Evolutionary conservation across 345 rosid species (phyloP), one percentile per base, ranked within the genome.

Genomic region (Citrus trifoliata): DNA sequence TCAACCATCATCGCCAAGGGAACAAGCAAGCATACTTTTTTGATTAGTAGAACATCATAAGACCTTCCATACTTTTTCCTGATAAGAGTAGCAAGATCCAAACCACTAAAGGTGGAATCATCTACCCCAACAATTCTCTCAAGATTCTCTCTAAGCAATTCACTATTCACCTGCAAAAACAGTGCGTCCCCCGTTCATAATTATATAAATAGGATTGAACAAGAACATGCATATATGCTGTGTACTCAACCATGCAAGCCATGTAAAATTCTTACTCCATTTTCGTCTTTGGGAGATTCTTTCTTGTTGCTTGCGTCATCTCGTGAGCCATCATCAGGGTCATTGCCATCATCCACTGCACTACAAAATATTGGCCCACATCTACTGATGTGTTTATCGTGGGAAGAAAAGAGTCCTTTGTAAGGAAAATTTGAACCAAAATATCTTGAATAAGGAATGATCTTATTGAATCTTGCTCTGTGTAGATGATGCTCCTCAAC

Each of bases 81-180:
- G 42, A 95, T 92, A 68, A 95, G 95, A 32, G 99, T 93, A 37
- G 99, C 99, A 58, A 95, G 98, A 82, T 95, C 99, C 73, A 89
- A 84, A 67, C 99, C 99, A 37, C 83, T 92, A 71, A 95, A 95
- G 67, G 90, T 78, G 30, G 99, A 95, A 85, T 95, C 99, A 86
- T 95, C 99, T 14, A 70, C 27, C 28, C 99, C 97, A 70, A 93
- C 93, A 77, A 93, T 91, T 84, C 94, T 90, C 84, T 95, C 99
- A 73, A 95, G 98, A 79, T 91, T 92, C 64, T 88, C 93, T 79
- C 96, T 83, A 10, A 91, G 82, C 65, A 79, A 74, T 81, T 95
- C 93, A 51, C 78, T 78, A n/a, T 89, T 81, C 73, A 81, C 84
- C 98, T 93, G 56, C 70, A 80, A 82, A 59, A 46, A 59, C 19